Evolutionary conservation across 2,329 filamentous ascomycete genomes (phyloP), one percentile per base, ranked within the genome.

Genomic region (Tympanopsis confertula): DNA sequence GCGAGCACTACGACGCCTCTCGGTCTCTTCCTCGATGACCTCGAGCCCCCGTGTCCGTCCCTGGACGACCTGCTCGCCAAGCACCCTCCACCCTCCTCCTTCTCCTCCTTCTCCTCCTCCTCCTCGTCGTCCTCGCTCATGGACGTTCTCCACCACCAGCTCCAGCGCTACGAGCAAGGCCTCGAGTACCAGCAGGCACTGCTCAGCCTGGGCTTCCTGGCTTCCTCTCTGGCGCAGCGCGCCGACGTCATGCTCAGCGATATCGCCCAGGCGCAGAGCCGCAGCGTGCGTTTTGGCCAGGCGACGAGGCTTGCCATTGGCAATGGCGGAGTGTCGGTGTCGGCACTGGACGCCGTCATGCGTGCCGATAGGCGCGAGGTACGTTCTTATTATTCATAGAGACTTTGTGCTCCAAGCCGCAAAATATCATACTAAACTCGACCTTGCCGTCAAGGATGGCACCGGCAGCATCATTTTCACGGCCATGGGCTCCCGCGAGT

Each of bases 201-300:
- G 13, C 69, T 76, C 0, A 71, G 74, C 40, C 58, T 86, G n/a
- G 71, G 72, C 36, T 76, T 82, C 38, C 54, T 88, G 32, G 72
- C 75, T 12, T 62, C 65, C 10, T 70, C 76, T 39, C 58, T 86
- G 13, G 63, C 66, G 0, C 54, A 56, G 3, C 75, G 78, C 48
- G 74, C 78, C 7, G 66, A 66, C n/a, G 57, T 57, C 5, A 67
- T 86, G 2, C 84, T 86, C 48, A 57, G 71, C 38, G 66, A 78
- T 41, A 77, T 87, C 52, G 77, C 85, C 43, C 73, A 81, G 55
- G 73, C 79, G 5, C 72, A 86, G 57, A 68, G 74, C 48, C 64
- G 78, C 39, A 80, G 76, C 39, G 79, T 87, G 10, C 62, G 78
- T 4, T 79, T 86, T 47, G 79, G 79, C 3, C 66, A 68, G 20